phyloP scores from a whole-genome alignment of 345 rosid species.

The Durio zibethinus region DNA sequence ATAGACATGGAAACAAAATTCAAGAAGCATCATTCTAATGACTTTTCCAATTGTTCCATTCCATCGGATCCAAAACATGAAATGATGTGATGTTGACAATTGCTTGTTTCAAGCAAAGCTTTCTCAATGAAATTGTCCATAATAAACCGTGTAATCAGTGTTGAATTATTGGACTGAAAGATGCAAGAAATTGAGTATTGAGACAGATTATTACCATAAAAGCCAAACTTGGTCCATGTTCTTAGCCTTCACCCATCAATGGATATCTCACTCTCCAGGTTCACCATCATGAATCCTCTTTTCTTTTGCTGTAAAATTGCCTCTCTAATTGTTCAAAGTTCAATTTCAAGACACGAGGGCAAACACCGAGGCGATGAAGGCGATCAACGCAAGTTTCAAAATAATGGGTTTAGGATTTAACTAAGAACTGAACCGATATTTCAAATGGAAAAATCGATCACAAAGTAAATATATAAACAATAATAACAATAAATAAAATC shows the following conservation, averaged over 20 bases:
- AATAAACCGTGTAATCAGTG: background rate
- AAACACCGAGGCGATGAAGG: too few species aligned
- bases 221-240: background rate
- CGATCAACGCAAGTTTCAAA: background rate
- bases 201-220: background rate
- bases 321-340: background rate
- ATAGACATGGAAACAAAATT: background rate
- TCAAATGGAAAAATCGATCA: background rate
- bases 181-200: background rate
- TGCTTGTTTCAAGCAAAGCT: background rate
- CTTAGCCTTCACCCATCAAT: background rate
- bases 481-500: too few species aligned
- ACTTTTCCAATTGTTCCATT: background rate
- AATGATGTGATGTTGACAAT: conserved; percentile 11
- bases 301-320: background rate
- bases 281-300: background rate
- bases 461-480: too few species aligned
- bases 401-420: too few species aligned
- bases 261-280: too few species aligned
- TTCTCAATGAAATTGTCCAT: background rate
- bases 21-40: background rate
- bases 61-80: conserved; percentile 1
- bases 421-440: background rate
- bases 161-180: background rate
- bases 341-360: background rate